Conservation (phyloP, 257 asterid genomes). For the Plantago ovata region DNA sequence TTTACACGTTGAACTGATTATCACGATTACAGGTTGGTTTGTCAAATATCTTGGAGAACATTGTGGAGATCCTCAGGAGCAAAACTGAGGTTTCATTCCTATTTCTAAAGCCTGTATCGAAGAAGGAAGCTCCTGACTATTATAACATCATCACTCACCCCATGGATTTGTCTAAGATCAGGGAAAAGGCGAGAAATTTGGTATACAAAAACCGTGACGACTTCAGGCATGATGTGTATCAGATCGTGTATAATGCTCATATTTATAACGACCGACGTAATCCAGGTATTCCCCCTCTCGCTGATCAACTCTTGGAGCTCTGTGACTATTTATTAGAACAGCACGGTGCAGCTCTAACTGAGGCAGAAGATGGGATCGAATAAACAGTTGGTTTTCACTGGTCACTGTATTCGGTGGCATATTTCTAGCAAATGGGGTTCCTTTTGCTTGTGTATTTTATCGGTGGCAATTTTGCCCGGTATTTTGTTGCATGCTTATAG, state of each 20-base stretch:
- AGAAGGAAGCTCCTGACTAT: constrained; percentile 96
- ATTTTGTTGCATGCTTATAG: too few relatives aligned
- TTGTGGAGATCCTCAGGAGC: constrained; percentile 66
- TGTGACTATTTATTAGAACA: constrained; percentile 73
- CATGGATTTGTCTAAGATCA: constrained; percentile 86
- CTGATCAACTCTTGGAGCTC: constrained; percentile 90
- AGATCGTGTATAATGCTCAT: constrained; percentile 80
- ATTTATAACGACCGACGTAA: constrained; percentile 68
- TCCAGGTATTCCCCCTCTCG: constrained; percentile 97
- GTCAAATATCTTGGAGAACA: constrained; percentile 68
- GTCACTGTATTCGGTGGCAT: background rate
- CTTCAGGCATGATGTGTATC: constrained; percentile 81
- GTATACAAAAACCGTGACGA: constrained; percentile 78
- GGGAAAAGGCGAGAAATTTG: constrained; percentile 69
- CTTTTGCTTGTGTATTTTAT: background rate
- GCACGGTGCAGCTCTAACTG: constrained; percentile 43
- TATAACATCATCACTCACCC: constrained; percentile 51
- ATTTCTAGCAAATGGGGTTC: background rate
- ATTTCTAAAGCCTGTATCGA: constrained; percentile 83
- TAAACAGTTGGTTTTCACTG: constrained; percentile 15
- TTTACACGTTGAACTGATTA: background rate
- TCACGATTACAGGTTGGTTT: constrained; percentile 62
- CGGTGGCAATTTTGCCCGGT: background rate
- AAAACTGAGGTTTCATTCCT: constrained; percentile 66
- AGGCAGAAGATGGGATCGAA: constrained; percentile 85